These are phyloP conservation scores for Tetrahymena thermophila DNA, from an alignment of 73 alveolate species.

Conservation along the genomic window DNA sequence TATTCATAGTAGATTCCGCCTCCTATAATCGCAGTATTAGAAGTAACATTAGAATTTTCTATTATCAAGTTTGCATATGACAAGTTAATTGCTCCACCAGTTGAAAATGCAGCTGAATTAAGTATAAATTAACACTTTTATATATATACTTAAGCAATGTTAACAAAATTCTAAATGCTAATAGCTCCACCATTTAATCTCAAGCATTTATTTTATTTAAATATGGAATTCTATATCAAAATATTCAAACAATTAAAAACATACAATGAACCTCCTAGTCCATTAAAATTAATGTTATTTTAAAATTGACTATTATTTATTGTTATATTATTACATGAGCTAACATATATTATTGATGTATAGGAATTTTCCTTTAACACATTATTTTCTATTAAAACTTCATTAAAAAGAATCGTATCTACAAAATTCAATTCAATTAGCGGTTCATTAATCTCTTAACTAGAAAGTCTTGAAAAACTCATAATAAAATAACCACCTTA, in stretches of 20 bases:
- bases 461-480: no score
- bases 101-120: not conserved
- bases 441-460: no score
- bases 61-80: not conserved
- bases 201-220: not conserved
- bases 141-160: not conserved
- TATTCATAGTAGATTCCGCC: not conserved
- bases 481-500: no score
- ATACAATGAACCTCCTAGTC: not conserved
- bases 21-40: not conserved
- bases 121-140: not conserved
- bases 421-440: no score
- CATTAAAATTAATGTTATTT: not conserved
- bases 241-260: not conserved
- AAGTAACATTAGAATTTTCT: not conserved
- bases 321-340: not conserved
- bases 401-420: no score
- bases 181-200: not conserved
- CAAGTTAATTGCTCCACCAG: not conserved
- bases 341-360: no score
- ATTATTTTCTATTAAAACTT: no score
- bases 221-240: not conserved
- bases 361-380: no score
- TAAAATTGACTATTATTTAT: not conserved
- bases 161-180: not conserved